Evolutionary conservation across 495 filamentous ascomycete species (phyloP), one percentile per base, ranked within the genome.

Genomic region (Xylaria venustula): DNA sequence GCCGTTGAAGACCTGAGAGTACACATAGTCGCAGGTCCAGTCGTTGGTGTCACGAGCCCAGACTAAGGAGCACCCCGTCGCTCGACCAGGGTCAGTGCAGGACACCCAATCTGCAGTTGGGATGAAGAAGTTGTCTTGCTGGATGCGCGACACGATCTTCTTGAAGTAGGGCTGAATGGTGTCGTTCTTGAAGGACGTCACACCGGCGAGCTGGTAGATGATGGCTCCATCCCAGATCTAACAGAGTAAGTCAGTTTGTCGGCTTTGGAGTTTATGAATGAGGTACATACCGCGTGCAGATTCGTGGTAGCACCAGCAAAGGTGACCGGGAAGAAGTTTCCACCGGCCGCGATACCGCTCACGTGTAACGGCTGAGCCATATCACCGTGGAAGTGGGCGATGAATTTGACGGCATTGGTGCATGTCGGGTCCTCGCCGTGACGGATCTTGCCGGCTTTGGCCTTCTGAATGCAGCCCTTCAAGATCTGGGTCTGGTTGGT

Each of bases 361-460:
- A 66, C 62, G 30, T 72, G 69, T n/a, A 72, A 64, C 17, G 69
- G 69, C 61, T 72, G 69, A 12, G 64, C 54, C 26, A 72, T 57
- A 40, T 72, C 69, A 20, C 64, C 65, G n/a, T 64, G 30, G 61
- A 63, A 63, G 58, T 80, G 80, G 40, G 80, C 63, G 51, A 83
- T 64, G 58, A 74, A 81, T 58, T 77, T 77, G 49, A 71, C 56
- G 42, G 68, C 68, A 20, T 67, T 62, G 12, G 63, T 66, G 61
- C 70, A 71, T 19, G 63, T 69, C 30, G 66, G 26, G 40, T 73
- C 66, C 51, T 56, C 54, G 2, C 70, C 70, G 17, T 60, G 32
- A 20, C n/a, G 20, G n/a, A 60, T 50, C 25, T 50, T 42, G 44
- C 57, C 57, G 15, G 19, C 47, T 59, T 72, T 71, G 22, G 65